Percentiles rank a stretch among this genome's conserved stretches.
phyloP scores from a whole-genome alignment of 331 rosid genomes.

The Malus hybrid region DNA sequence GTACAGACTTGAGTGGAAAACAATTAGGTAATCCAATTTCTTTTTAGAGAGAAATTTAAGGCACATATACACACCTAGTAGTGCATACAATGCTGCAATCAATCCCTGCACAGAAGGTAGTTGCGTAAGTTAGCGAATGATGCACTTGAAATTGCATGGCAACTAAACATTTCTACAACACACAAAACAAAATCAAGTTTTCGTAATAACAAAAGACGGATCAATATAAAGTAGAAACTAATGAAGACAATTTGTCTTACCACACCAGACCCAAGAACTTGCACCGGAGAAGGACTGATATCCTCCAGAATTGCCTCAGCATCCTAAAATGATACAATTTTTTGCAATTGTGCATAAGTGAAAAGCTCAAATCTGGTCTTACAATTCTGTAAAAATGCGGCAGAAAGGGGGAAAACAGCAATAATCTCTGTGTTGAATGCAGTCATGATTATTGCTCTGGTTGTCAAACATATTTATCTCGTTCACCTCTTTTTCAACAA shows the following conservation, averaged over 20 bases:
- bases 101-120: constrained; percentile 56
- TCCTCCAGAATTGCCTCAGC: constrained; percentile 89
- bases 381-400: neutral
- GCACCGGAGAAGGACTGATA: constrained; percentile 58
- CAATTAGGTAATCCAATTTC: neutral
- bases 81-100: constrained; percentile 48
- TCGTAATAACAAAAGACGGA: neutral
- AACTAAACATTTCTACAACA: neutral
- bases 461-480: neutral
- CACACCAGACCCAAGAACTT: constrained; percentile 60
- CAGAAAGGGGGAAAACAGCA: neutral
- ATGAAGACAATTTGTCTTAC: constrained; percentile 42
- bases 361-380: neutral
- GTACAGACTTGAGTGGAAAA: no score
- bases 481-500: neutral
- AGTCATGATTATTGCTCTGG: neutral
- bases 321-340: constrained; percentile 51
- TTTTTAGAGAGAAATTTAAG: neutral
- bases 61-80: constrained; percentile 42
- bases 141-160: constrained; percentile 4
- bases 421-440: neutral
- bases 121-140: constrained; percentile 18
- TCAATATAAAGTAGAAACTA: neutral
- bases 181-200: neutral
- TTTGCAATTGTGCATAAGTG: neutral